Conservation (phyloP, 108 stramenopile species). For the Skeletonema tropicum region DNA sequence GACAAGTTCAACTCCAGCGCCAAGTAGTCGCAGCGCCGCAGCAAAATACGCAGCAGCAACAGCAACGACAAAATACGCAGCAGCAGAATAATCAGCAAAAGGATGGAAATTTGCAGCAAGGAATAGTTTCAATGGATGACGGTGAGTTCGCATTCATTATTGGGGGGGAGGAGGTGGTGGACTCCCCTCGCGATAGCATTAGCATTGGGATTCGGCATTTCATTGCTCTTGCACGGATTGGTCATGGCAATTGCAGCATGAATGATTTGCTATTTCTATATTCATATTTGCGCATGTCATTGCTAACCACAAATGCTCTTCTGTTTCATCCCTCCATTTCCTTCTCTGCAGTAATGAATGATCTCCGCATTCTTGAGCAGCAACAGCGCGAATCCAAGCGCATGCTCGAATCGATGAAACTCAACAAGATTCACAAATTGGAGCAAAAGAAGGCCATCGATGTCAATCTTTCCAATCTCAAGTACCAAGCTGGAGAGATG, state of each 20-base stretch:
- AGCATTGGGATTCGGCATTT: neutral
- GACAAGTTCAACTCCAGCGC: slow-evolving; percentile 47
- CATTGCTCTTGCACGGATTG: neutral
- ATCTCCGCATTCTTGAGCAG: slow-evolving; percentile 80
- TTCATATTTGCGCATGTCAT: neutral
- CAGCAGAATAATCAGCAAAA: slow-evolving; percentile 25
- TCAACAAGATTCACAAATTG: slow-evolving; percentile 60
- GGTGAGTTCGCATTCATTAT: slow-evolving; percentile 29
- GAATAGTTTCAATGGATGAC: slow-evolving; percentile 56
- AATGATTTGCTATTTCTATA: neutral
- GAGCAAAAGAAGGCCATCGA: slow-evolving; percentile 60
- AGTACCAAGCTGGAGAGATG: slow-evolving; percentile 72
- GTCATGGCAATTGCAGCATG: neutral
- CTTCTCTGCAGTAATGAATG: slow-evolving; percentile 61
- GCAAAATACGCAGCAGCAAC: slow-evolving; percentile 28
- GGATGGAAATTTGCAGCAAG: slow-evolving; percentile 29
- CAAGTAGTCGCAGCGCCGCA: slow-evolving; percentile 7
- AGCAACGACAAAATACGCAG: slow-evolving; percentile 21
- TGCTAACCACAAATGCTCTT: neutral
- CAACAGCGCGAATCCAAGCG: slow-evolving; percentile 84
- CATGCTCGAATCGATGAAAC: slow-evolving; percentile 59
- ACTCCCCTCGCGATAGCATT: neutral
- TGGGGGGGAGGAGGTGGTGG: neutral
- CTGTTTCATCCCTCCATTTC: neutral
- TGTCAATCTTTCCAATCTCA: slow-evolving; percentile 63